These are phyloP conservation scores for Inga oerstediana DNA, from an alignment of 306 rosid genomes.

Conservation along the genomic window DNA sequence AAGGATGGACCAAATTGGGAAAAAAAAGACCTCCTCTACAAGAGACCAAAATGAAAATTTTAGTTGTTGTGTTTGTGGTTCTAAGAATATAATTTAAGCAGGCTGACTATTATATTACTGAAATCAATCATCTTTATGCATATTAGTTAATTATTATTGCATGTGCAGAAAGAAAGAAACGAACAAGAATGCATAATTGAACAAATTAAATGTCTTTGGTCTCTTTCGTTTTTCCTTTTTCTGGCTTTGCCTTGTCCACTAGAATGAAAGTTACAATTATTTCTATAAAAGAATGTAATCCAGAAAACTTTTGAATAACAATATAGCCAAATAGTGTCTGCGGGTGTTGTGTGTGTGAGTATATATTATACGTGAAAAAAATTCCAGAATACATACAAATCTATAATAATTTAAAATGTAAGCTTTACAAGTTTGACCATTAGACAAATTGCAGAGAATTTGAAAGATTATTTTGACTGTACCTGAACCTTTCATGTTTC, in stretches of 20 bases:
- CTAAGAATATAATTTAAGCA: background rate
- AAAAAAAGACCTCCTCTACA: background rate
- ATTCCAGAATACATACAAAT: background rate
- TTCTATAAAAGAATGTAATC: background rate
- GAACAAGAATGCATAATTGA: background rate
- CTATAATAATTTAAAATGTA: background rate
- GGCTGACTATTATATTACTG: background rate
- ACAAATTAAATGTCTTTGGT: background rate
- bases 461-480: slow-evolving; percentile 35
- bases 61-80: background rate
- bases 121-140: background rate
- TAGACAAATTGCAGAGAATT: slow-evolving; percentile 5
- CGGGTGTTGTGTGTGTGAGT: background rate
- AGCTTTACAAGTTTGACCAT: slow-evolving; percentile 38
- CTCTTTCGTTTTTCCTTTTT: slow-evolving; percentile 13
- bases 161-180: background rate
- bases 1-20: background rate
- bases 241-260: slow-evolving; percentile 4
- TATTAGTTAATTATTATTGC: background rate
- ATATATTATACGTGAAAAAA: background rate
- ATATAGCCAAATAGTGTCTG: background rate
- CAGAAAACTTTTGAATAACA: slow-evolving; percentile 1
- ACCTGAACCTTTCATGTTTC: slow-evolving; percentile 18
- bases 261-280: background rate
- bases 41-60: background rate